Evolutionary conservation across 176 grass and related monocot species (phyloP), one percentile per base, ranked within the genome.

Genomic region (Raddia distichophylla): DNA sequence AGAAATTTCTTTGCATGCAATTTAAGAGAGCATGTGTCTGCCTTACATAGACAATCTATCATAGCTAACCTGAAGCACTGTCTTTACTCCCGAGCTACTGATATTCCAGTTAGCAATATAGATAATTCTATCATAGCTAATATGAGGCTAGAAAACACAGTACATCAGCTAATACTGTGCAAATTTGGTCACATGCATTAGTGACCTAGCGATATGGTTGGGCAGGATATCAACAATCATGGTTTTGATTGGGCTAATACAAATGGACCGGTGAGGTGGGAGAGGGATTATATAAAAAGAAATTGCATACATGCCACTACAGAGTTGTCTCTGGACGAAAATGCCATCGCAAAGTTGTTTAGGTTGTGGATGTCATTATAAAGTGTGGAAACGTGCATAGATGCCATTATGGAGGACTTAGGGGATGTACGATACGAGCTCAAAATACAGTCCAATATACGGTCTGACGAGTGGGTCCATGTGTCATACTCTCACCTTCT

Each of bases 221-320:
- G 44, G 44, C 44, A 33, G 27, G 46, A 47, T 64, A 16, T 13
- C 15, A 32, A 46, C 34, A 65, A 65, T 51, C 60, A 52, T 78
- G 76, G 52, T 77, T 65, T 52, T 50, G 74, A 63, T 14, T 61
- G 56, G 22, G 19, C 47, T 17, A 48, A 77, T 77, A 78, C 6
- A 37, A 27, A 78, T 78, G 47, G 27, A 78, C 27, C 4, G 1
- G 2, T 12, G 12, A 17, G 19, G 19, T 61, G 58, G 20, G 1
- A 14, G 33, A 63, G 44, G 19, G 43, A 78, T 33, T 52, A 35
- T 49, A n/a, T n/a, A n/a, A n/a, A n/a, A n/a, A n/a, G n/a, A n/a
- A n/a, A n/a, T n/a, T n/a, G n/a, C n/a, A n/a, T n/a, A n/a, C n/a
- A n/a, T n/a, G n/a, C n/a, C n/a, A n/a, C n/a, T n/a, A n/a, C n/a